Evolutionary conservation across 148 eudicot species (phyloP), one percentile per base, ranked within the genome.

Genomic region (Arctostaphylos glauca): DNA sequence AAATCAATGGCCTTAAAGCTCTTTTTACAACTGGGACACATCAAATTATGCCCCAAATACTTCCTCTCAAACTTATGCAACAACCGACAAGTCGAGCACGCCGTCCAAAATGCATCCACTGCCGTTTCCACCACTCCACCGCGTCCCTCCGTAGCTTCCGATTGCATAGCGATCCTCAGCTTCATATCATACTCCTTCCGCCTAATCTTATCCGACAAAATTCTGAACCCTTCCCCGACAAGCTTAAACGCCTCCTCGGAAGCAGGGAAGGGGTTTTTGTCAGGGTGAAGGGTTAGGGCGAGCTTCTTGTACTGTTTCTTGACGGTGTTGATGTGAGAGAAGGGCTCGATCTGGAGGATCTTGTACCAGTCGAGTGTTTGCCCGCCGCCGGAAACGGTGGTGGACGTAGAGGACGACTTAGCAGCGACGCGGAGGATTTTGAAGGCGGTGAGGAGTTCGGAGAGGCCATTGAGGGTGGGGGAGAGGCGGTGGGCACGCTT

Each of bases 181-280:
- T 83, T 87, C 81, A 75, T 76, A 60, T 94, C 95, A 56, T 89
- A 92, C 85, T 87, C 91, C 73, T 85, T 88, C 74, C 95, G 70
- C 86, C 86, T 78, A 77, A 58, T 80, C 86, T 84, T 90, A 83
- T 94, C 97, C 0, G 92, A 89, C 15, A 92, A 74, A 14, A 92
- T 92, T 16, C 86, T 79, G 82, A 89, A 85, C 77, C 91, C 95
- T 59, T 91, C 94, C 2, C 84, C 90, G 0, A 94, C 90, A 8
- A 85, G 71, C 92, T 90, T 93, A 55, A 93, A 89, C n/a, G 97
- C 97, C 59, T 92, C 97, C 5, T 80, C 88, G 4, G 89, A 91
- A 9, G 90, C 95, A 2, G 78, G 62, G 41, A 82, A 88, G 0
- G 86, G 67, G 74, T 81, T 91, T 83, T 93, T 93, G 53, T 93